Base-by-base conservation (phyloP, 495 filamentous ascomycete genomes). In the Xylaria cubensis region DNA sequence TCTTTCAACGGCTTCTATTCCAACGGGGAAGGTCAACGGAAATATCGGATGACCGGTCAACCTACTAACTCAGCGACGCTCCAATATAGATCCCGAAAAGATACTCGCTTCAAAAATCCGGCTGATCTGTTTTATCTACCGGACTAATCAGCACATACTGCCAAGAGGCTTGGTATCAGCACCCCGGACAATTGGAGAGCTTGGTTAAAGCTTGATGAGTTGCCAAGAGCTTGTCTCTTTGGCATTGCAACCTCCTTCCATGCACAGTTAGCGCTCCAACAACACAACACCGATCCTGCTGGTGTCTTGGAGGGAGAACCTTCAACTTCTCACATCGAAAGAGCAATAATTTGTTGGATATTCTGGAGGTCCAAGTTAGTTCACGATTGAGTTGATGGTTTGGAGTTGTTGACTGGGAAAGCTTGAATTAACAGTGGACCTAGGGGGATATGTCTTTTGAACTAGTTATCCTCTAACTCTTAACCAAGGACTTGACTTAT, bases 141-240 rank as follows among this genome's bases (percentile, higher is more conserved):
- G 70, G 62, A 67, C 62, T 72, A 72, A 67, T 66, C 63, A 72
- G 9, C 53, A 61, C 4, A 51, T 19, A 12, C 4, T 53, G 70
- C 70, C 70, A 72, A 72, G 70, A 44, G 42, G 1, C 21, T 71
- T 55, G 26, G 34, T 48, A 5, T 15, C 34, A 19, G 26, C 7
- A 66, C 53, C 50, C 70, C 63, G 41, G 36, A 15, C 44, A 41
- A 12, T 65, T 34, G 41, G 63, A 58, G 63, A 58, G 42, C 48
- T 72, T 58, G 63, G 67, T 58, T 61, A 39, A 66, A 59, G 63
- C 70, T 71, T 71, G 42, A 66, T 36, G 34, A 58, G 24, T 58
- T 51, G 59, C 61, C 61, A 64, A 71, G 59, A 32, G 4, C 44
- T 50, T 63, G 42, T 55, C 34, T 19, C 17, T 64, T 13, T 42